Evolutionary conservation across 1,284 basidiomycete genomes (phyloP).

Genomic region (Tilletia horrida): DNA sequence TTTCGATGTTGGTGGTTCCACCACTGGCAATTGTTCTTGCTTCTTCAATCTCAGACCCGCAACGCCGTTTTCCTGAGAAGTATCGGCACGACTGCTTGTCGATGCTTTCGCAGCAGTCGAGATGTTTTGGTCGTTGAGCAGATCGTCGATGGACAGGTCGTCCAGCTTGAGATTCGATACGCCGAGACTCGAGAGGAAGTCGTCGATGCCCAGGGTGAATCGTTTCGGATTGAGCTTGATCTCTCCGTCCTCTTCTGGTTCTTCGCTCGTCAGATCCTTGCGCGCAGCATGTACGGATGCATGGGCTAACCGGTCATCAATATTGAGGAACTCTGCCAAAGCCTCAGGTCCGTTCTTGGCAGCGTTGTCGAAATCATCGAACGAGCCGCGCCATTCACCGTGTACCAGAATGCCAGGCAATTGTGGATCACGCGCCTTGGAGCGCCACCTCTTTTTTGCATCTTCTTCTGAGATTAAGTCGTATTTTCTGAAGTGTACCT

Average conservation of each 20-base stretch:
- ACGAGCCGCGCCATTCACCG: constrained; percentile 25
- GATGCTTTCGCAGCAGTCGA: no score
- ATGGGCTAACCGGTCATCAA: constrained; percentile 36
- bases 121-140: constrained; percentile 26
- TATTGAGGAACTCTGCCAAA: constrained; percentile 20
- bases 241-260: constrained; percentile 35
- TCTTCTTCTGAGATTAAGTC: constrained; percentile 8
- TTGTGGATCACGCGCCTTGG: constrained; percentile 17
- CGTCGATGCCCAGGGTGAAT: constrained; percentile 35
- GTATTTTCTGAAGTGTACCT: constrained; percentile 8
- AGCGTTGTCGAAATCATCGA: constrained; percentile 16
- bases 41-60: background rate
- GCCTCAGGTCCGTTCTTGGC: constrained; percentile 21
- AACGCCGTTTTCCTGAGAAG: no score
- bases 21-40: background rate
- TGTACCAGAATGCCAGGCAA: constrained; percentile 19
- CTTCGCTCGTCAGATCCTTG: constrained; percentile 32
- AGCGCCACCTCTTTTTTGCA: constrained; percentile 2
- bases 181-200: constrained; percentile 46
- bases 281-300: constrained; percentile 25
- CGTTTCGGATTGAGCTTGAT: constrained; percentile 22
- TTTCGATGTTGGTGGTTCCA: background rate
- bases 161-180: constrained; percentile 42
- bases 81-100: no score
- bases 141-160: constrained; percentile 46